Evolutionary conservation across 306 rosid species (phyloP), one percentile per base, ranked within the genome.

Genomic region (Mucuna pruriens): DNA sequence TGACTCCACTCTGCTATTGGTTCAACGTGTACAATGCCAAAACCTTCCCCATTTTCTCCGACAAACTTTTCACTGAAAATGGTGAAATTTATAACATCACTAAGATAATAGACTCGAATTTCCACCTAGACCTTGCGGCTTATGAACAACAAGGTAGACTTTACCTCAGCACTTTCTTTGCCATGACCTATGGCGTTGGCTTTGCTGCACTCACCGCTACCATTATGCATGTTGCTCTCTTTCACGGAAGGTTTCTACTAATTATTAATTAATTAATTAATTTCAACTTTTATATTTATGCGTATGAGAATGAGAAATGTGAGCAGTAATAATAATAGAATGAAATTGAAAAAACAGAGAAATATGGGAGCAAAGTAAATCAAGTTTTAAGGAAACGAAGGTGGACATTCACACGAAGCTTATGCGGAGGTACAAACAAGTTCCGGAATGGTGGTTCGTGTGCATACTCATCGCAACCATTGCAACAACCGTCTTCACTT

Each of bases 381-480:
- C 90, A 20, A 91, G 97, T 80, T 91, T 91, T 80, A 76, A 80
- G 25, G 91, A 88, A 34, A 87, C 44, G 16, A 76, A 16, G 4
- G 80, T 84, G 94, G 99, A 95, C 80, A 88, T 95, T 42, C 97
- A 95, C 87, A 95, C 97, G 1, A 90, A 72, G 78, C 79, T 90
- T 29, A 95, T 92, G 97, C 75, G 84, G 71, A 92, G 65, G 85
- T 95, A 95, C 76, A 90, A 67, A 26, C 91, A 90, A 69, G 97
- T 95, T 31, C 99, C 97, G 0, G 92, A 92, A 71, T 91, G 93
- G 99, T 95, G 99, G 99, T 95, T 95, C 42, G 83, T 90, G 66
- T 70, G 80, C 57, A 92, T 92, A 67, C 93, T 92, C 55, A 26
- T 90, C 1, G 86, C 34, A 9, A 91, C 79, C 86, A 88, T 92